Evolutionary conservation across 345 rosid genomes (phyloP).

Genomic region (Pistacia integerrima): DNA sequence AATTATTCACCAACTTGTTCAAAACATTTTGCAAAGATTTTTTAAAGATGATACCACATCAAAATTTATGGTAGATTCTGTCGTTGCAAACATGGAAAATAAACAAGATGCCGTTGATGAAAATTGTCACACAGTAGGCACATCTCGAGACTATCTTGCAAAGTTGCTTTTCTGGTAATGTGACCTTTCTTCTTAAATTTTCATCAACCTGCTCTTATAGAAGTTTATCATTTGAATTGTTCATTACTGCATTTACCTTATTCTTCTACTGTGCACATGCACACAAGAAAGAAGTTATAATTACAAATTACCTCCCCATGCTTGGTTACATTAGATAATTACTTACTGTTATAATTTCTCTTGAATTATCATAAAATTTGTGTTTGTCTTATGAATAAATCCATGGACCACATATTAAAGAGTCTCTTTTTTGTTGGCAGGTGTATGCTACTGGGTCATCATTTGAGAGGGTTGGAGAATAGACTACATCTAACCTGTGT

Average conservation of each 20-base stretch:
- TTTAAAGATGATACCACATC: slow-evolving; percentile 47
- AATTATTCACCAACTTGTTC: slow-evolving; percentile 81
- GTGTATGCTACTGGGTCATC: slow-evolving; percentile 97
- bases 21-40: slow-evolving; percentile 50
- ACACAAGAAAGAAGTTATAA: neutral
- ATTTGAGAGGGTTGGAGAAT: slow-evolving; percentile 92
- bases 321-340: neutral
- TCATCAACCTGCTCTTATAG: neutral
- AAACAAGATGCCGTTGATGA: slow-evolving; percentile 42
- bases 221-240: neutral
- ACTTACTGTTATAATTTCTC: too few relatives aligned
- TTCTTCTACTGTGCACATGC: too few relatives aligned
- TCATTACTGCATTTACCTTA: neutral
- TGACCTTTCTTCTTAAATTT: slow-evolving; percentile 8
- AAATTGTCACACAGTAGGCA: slow-evolving; percentile 44
- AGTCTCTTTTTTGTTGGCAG: slow-evolving; percentile 38
- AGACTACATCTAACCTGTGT: slow-evolving; percentile 88
- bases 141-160: slow-evolving; percentile 89
- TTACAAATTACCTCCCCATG: neutral
- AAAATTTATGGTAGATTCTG: slow-evolving; percentile 35
- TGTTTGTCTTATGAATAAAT: neutral
- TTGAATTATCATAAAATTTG: too few relatives aligned
- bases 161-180: slow-evolving; percentile 88
- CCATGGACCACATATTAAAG: slow-evolving; percentile 2
- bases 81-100: slow-evolving; percentile 26